These are phyloP conservation scores for Euclidium syriacum DNA, from an alignment of 345 rosid species.

Conservation along the genomic window DNA sequence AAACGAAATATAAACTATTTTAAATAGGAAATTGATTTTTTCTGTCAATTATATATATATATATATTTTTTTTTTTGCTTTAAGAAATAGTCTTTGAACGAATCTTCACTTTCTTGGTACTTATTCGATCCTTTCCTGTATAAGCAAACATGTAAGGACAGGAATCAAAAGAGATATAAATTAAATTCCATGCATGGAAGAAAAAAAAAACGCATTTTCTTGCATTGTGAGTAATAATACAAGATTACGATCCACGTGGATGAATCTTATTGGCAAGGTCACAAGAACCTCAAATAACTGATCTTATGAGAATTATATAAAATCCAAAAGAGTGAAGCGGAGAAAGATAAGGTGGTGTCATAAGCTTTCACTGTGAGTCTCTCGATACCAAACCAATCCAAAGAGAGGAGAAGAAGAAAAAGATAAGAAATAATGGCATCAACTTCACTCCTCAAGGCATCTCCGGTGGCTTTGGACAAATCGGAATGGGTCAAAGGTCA, in stretches of 20 bases:
- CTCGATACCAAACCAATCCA: constrained; percentile 6
- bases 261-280: constrained; percentile 31
- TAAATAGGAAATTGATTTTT: too few species aligned
- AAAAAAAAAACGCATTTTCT: not conserved
- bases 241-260: constrained; percentile 69
- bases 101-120: not conserved
- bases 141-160: constrained; percentile 15
- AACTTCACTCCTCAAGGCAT: constrained; percentile 77
- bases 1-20: too few species aligned
- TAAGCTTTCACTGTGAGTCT: constrained; percentile 24
- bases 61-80: not conserved
- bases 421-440: constrained; percentile 60
- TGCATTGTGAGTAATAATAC: constrained; percentile 3
- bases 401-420: constrained; percentile 12
- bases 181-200: not conserved
- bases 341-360: constrained; percentile 34
- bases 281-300: constrained; percentile 71
- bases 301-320: constrained; percentile 58
- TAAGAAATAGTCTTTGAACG: not conserved
- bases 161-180: constrained; percentile 1
- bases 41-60: too few species aligned
- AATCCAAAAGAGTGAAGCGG: constrained; percentile 29
- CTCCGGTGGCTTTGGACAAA: constrained; percentile 74
- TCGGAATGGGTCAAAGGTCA: constrained; percentile 80
- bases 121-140: constrained; percentile 3